phyloP scores from a whole-genome alignment of 2,329 filamentous ascomycete species.

The Proliferodiscus dingleyae region DNA sequence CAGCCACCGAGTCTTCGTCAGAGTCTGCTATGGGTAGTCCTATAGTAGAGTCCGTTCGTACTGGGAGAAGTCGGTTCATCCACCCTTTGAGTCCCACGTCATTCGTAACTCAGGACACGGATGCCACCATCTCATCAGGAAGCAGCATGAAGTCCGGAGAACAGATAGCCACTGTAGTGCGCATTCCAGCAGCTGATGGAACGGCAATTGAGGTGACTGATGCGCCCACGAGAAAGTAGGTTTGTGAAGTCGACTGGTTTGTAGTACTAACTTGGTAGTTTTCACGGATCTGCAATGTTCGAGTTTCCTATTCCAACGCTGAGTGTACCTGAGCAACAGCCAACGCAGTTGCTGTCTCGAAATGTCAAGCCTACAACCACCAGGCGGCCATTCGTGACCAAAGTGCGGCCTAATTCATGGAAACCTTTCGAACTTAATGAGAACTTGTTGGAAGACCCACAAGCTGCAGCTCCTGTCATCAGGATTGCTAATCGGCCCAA shows the following conservation, averaged over 20 bases:
- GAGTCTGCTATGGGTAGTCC: conserved; percentile 19
- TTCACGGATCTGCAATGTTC: conserved; percentile 15
- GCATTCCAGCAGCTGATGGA: conserved; percentile 30
- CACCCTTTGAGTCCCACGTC: conserved; percentile 40
- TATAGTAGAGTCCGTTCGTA: conserved; percentile 24
- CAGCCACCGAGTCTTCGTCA: conserved; percentile 33
- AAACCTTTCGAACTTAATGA: conserved; percentile 21
- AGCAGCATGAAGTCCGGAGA: conserved; percentile 31
- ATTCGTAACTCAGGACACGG: conserved; percentile 38
- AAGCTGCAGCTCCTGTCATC: neutral
- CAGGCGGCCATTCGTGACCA: neutral
- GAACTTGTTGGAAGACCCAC: conserved; percentile 6
- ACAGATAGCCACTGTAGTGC: conserved; percentile 34
- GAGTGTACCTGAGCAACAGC: conserved; percentile 1
- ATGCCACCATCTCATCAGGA: conserved; percentile 34
- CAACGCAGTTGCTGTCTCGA: neutral
- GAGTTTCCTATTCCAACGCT: conserved; percentile 21
- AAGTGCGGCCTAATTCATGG: conserved; percentile 14
- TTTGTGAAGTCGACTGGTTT: neutral
- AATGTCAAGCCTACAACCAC: neutral
- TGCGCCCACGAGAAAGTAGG: conserved; percentile 15
- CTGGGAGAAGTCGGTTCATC: conserved; percentile 25
- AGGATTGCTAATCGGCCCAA: neutral
- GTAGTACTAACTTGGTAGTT: conserved; percentile 7
- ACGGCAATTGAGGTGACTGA: conserved; percentile 19